Evolutionary conservation across 2,329 filamentous ascomycete genomes (phyloP).

Genomic region (Aspergillus sp.): DNA sequence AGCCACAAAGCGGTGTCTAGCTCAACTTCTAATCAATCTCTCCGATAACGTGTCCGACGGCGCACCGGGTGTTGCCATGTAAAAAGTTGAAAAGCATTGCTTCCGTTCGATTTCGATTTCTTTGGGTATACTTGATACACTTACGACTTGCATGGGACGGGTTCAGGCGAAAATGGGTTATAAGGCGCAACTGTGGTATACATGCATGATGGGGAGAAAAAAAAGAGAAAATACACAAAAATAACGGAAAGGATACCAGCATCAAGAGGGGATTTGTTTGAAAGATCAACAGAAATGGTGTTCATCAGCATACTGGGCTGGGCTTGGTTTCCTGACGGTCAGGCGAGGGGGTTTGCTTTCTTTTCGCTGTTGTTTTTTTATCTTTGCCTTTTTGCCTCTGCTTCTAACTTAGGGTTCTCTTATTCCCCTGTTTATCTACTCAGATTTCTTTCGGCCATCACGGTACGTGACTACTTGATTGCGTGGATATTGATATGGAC

Average conservation of each 20-base stretch:
- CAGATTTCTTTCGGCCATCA: constrained; percentile 23
- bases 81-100: constrained; percentile 31
- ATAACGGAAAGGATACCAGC: constrained; percentile 9
- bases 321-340: constrained; percentile 15
- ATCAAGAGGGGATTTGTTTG: constrained; percentile 4
- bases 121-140: constrained; percentile 33
- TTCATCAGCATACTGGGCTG: constrained; percentile 9
- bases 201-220: constrained; percentile 18
- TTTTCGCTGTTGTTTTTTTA: background rate
- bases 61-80: constrained; percentile 40
- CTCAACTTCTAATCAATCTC: constrained; percentile 94
- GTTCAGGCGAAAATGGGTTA: constrained; percentile 41
- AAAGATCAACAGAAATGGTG: constrained; percentile 1
- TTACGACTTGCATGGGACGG: constrained; percentile 44
- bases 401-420: constrained; percentile 13
- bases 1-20: constrained; percentile 93
- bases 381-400: constrained; percentile 14
- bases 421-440: constrained; percentile 16
- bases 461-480: constrained; percentile 33
- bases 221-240: constrained; percentile 12
- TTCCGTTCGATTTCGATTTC: constrained; percentile 27
- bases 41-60: constrained; percentile 76
- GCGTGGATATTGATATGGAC: constrained; percentile 35
- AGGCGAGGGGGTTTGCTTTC: constrained; percentile 17
- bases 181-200: constrained; percentile 37